These are phyloP conservation scores for Taxillus chinensis DNA, from an alignment of 164 flowering plant genomes.

Conservation along the genomic window DNA sequence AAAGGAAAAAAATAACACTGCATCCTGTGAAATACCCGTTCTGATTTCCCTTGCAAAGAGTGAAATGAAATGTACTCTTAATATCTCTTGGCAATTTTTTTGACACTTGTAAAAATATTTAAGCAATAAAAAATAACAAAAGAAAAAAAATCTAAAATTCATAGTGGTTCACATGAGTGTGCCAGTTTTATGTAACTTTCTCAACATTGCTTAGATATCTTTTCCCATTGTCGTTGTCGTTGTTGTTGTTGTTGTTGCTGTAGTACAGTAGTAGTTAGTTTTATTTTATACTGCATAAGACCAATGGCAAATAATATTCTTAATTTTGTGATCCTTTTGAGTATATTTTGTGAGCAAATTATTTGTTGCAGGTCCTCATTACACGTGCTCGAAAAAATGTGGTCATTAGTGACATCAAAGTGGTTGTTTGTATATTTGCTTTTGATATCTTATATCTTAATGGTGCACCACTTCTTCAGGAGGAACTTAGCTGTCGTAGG, in stretches of 20 bases:
- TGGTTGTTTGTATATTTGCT: conserved; percentile 83
- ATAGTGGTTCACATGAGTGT: too few species aligned
- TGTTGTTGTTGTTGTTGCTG: too few species aligned
- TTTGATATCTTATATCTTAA: conserved; percentile 82
- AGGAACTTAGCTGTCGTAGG: conserved; percentile 71
- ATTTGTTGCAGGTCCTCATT: conserved; percentile 55
- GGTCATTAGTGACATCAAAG: conserved; percentile 60
- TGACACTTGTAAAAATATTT: too few species aligned
- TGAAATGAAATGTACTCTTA: too few species aligned
- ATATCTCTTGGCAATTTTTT: too few species aligned
- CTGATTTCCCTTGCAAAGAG: too few species aligned
- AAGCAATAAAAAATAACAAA: too few species aligned
- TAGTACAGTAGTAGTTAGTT: not conserved
- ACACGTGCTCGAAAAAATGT: conserved; percentile 93
- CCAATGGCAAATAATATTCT: not conserved
- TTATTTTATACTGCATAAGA: not conserved
- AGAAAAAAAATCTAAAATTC: too few species aligned
- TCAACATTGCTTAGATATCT: too few species aligned
- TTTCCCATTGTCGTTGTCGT: not conserved
- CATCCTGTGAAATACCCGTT: too few species aligned
- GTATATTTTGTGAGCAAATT: not conserved
- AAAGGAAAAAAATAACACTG: too few species aligned
- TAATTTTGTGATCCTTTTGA: not conserved
- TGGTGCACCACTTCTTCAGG: conserved; percentile 74
- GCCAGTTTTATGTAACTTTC: too few species aligned